Evolutionary conservation across 1,284 basidiomycete genomes (phyloP), one percentile per base, ranked within the genome.

Genomic region (Cutaneotrichosporon cutaneum): DNA sequence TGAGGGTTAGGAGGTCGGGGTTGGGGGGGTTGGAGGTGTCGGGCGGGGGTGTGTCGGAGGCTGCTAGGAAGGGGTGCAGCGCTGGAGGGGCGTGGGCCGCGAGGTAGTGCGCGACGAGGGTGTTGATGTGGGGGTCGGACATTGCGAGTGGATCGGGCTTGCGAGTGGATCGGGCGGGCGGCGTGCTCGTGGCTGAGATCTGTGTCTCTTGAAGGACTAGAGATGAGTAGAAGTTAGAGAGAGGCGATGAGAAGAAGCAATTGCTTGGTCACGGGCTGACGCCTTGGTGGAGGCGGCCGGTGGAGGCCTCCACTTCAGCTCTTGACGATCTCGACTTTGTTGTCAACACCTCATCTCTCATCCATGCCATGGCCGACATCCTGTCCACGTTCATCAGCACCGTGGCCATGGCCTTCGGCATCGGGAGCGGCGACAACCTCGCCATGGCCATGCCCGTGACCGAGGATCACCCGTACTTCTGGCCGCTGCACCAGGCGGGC

Each of bases 101-200:
- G 10, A 78, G 69, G 61, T 80, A 80, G 56, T 77, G 72, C 14
- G 75, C 78, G 8, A 79, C 68, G 8, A 78, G 70, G 7, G 24
- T 52, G 27, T 70, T 70, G 8, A 75, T 56, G 10, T 65, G 60
- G 2, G 32, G 24, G 51, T 53, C 35, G 35, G 52, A 26, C 33
- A 35, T 33, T 16, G 32, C n/a, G 18, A n/a, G n/a, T n/a, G n/a
- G n/a, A n/a, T n/a, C n/a, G n/a, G n/a, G n/a, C n/a, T n/a, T n/a
- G n/a, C n/a, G n/a, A n/a, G n/a, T n/a, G n/a, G n/a, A n/a, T n/a
- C n/a, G n/a, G n/a, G n/a, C n/a, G n/a, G n/a, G n/a, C n/a, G n/a
- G n/a, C n/a, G n/a, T n/a, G n/a, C n/a, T n/a, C n/a, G n/a, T n/a
- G n/a, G n/a, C n/a, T n/a, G n/a, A n/a, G n/a, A n/a, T n/a, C n/a